Percentiles rank a stretch among this genome's conserved stretches.
phyloP scores from a whole-genome alignment of 176 grass and related monocot genomes.

The Rhynchospora pubera region DNA sequence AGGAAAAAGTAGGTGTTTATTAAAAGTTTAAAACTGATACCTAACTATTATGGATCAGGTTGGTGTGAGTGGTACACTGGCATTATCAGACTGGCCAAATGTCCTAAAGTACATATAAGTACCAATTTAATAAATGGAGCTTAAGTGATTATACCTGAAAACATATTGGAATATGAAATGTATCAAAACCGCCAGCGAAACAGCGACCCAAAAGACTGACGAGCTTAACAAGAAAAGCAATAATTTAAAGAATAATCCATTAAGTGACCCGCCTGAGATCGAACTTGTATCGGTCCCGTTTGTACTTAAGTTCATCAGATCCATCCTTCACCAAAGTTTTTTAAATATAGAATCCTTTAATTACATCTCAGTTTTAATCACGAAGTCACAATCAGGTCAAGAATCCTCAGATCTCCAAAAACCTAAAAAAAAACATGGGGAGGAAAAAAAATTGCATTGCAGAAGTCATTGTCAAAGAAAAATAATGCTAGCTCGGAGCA shows the following conservation, averaged over 20 bases:
- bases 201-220: constrained; percentile 19
- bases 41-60: background rate
- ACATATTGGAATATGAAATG: constrained; percentile 24
- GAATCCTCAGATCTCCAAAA: background rate
- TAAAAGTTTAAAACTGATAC: background rate
- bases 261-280: background rate
- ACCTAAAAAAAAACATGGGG: background rate
- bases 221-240: constrained; percentile 19
- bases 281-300: background rate
- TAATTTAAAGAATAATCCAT: constrained; percentile 11
- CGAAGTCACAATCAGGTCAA: background rate
- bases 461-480: background rate
- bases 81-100: background rate
- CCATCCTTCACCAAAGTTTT: background rate
- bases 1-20: background rate
- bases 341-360: background rate
- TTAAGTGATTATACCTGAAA: constrained; percentile 21
- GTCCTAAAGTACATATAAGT: background rate
- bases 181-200: constrained; percentile 27
- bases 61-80: background rate
- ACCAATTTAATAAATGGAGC: background rate
- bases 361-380: background rate
- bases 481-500: background rate
- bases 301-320: background rate
- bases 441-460: background rate